Evolutionary conservation across 2,329 filamentous ascomycete genomes (phyloP), one percentile per base, ranked within the genome.

Genomic region (Fusarium guadeloupense): DNA sequence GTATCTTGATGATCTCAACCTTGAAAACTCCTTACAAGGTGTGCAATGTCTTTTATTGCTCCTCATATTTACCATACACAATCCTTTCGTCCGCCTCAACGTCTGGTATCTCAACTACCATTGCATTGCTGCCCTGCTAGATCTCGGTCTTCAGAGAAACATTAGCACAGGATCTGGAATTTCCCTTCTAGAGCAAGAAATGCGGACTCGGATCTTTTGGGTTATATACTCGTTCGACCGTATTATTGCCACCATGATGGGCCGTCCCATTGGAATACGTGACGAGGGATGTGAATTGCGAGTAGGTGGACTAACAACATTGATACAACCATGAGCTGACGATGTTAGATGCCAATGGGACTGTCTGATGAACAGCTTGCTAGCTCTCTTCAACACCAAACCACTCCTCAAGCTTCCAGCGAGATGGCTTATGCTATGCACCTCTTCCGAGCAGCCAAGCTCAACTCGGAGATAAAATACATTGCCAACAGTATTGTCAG

Each of bases 391-490:
- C 50, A 55, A 8, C 31, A 35, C 17, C 13, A 55, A 12, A 20
- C 7, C 2, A 9, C 16, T 5, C 1, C 12, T 7, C 35, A 25
- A 5, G 2, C 16, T 3, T 12, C 37, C 0, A 59, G 42, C 3
- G 63, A 61, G 9, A 78, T 81, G 63, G 66, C 74, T 1, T 80
- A 75, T 42, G 77, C 81, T 0, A 76, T 84, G 8, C 81, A 83
- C 42, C 67, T 84, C 0, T 84, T 84, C 65, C 75, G 70, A 41
- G 73, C 81, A 1, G 73, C 79, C 0, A 78, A 75, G 16, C 71
- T 84, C 6, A 85, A 84, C 51, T 85, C 83, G 0, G 83, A 85
- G 62, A 83, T 85, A n/a, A 85, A 85, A 69, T 84, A 84, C 41
- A 75, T 85, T 4, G 78, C 81, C 30, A 82, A 85, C 48, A 84